Conservation (phyloP, 2,329 filamentous ascomycete species). For the Neoascochyta sp. region DNA sequence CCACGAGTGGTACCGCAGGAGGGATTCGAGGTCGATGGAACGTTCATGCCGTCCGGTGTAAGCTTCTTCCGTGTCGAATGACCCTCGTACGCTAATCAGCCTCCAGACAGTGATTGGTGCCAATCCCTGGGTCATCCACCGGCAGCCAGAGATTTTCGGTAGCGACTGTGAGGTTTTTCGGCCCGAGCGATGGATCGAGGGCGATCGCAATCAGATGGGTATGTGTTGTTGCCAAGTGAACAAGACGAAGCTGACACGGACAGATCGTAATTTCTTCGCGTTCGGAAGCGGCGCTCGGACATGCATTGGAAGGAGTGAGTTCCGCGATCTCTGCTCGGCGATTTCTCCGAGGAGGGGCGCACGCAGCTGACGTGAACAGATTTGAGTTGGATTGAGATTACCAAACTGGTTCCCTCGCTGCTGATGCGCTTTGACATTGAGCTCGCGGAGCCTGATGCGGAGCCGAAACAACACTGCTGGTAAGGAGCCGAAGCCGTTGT, state of each 20-base stretch:
- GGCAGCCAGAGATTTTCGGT: conserved; percentile 12
- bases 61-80: neutral
- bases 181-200: conserved; percentile 14
- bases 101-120: conserved; percentile 9
- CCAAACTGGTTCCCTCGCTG: conserved; percentile 32
- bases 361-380: conserved; percentile 1
- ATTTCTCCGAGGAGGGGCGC: neutral
- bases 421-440: conserved; percentile 35
- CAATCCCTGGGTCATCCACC: conserved; percentile 15
- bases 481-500: neutral
- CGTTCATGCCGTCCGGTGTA: conserved; percentile 11
- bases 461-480: conserved; percentile 8
- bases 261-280: conserved; percentile 12
- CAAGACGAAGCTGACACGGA: neutral
- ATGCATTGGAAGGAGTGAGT: conserved; percentile 11
- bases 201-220: conserved; percentile 8
- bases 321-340: neutral
- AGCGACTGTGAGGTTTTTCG: conserved; percentile 13
- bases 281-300: conserved; percentile 9
- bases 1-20: conserved; percentile 14
- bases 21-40: conserved; percentile 10
- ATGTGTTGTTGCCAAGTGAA: neutral
- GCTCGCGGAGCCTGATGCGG: conserved; percentile 20
- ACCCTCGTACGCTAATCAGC: neutral
- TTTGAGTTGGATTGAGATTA: conserved; percentile 35